Evolutionary conservation across 2,329 filamentous ascomycete species (phyloP).

Genomic region (Acrodontium crateriforme): DNA sequence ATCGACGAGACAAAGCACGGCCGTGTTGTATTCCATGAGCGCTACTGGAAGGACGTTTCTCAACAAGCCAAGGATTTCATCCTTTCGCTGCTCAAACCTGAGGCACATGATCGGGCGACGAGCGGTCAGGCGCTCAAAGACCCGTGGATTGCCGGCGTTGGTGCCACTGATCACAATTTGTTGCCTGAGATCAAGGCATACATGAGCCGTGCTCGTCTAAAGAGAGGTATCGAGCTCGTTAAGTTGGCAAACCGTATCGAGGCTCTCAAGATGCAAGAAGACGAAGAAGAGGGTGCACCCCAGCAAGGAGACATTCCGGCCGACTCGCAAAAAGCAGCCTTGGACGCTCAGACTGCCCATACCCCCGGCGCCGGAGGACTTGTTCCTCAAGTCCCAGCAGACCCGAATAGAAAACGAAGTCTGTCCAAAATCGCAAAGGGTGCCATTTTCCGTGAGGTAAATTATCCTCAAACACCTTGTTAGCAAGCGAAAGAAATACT

Average conservation of each 20-base stretch:
- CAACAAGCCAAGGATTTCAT: conserved; percentile 94
- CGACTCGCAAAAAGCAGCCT: conserved; percentile 45
- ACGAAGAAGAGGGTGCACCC: conserved; percentile 60
- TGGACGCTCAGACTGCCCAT: conserved; percentile 26
- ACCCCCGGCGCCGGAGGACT: conserved; percentile 10
- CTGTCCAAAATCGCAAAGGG: conserved; percentile 46
- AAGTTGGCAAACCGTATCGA: conserved; percentile 94
- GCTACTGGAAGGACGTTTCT: conserved; percentile 97
- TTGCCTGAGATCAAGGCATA: conserved; percentile 92
- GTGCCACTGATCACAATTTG: conserved; percentile 89
- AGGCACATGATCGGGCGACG: conserved; percentile 61
- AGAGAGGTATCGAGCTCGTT: conserved; percentile 88
- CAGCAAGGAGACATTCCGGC: conserved; percentile 46
- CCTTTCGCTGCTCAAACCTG: conserved; percentile 60
- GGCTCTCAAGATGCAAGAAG: conserved; percentile 82
- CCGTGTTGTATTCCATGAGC: conserved; percentile 84
- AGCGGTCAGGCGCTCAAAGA: conserved; percentile 31
- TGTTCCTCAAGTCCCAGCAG: conserved; percentile 11
- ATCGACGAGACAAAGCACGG: conserved; percentile 85
- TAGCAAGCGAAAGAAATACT: conserved; percentile 1
- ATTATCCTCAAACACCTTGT: conserved; percentile 1
- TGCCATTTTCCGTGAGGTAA: conserved; percentile 80
- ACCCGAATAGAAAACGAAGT: conserved; percentile 33
- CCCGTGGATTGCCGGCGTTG: conserved; percentile 79
- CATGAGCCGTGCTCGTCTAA: conserved; percentile 79